phyloP scores from a whole-genome alignment of 495 filamentous ascomycete species.

The Clavariopsis aquatica region DNA sequence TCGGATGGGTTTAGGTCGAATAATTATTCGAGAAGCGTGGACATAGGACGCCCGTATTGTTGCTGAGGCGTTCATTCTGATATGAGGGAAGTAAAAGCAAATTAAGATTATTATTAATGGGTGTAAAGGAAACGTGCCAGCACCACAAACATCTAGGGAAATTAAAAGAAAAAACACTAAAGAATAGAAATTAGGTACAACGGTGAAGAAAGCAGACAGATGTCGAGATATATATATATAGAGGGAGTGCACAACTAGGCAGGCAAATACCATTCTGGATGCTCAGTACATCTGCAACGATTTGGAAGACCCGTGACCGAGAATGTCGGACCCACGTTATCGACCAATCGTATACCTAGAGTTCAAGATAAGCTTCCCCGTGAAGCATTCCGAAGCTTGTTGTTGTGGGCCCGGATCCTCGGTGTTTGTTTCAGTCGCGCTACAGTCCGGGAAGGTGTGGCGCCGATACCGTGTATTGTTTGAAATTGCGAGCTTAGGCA shows the following conservation, averaged over 20 bases:
- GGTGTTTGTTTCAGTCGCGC: background rate
- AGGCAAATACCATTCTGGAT: too few species aligned
- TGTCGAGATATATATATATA: background rate
- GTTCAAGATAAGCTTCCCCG: background rate
- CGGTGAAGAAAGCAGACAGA: background rate
- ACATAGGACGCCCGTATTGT: constrained; percentile 20
- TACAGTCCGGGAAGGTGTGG: background rate
- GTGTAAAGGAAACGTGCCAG: background rate
- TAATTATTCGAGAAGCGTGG: constrained; percentile 14
- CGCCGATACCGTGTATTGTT: background rate
- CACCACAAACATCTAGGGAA: background rate
- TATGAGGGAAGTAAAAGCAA: background rate
- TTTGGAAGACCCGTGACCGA: constrained; percentile 18
- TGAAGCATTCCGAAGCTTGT: background rate
- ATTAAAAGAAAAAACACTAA: background rate
- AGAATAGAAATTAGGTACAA: background rate
- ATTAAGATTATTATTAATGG: constrained; percentile 8
- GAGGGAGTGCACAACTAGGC: too few species aligned
- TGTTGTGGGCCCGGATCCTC: background rate
- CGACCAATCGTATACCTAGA: background rate
- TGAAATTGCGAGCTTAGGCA: background rate
- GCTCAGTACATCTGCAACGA: background rate
- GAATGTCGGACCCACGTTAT: constrained; percentile 7
- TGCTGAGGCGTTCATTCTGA: constrained; percentile 29
- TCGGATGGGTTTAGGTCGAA: background rate